Base-by-base conservation (phyloP, 1,284 basidiomycete genomes). In the Garcileccinum viscosum region DNA sequence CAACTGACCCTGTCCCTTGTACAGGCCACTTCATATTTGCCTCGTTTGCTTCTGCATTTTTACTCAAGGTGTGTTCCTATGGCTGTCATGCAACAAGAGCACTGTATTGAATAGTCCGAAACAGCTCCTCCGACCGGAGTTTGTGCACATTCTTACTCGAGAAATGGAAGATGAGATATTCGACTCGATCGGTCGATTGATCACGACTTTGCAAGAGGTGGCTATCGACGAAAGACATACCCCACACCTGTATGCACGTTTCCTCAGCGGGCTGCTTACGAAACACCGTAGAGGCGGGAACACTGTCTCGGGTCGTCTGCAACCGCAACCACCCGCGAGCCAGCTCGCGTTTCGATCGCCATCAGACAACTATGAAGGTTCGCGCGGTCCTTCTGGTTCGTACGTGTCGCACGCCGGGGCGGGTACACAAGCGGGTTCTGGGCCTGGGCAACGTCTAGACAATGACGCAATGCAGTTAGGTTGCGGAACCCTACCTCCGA, bases 161-260 rank as follows among this genome's bases (percentile, higher is more conserved):
- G 87, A 86, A 63, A 88, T 91, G 74, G 89, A 91, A 70, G 85
- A 84, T 44, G 88, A 91, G 71, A 91, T 94, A 65, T 91, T 92
- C 73, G 87, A 90, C 68, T 82, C 90, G 72, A 93, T 95, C 66
- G 85, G 88, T 40, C 86, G 87, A 22, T 84, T 95, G n/a, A 93
- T 94, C 71, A 87, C 89, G 66, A 90, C 87, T 0, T 81, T 94
- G 63, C 86, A 88, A n/a, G 88, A 92, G 66, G 89, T 94, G 62
- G 90, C 93, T 15, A 93, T 95, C 68, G 93, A 95, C 75, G 92
- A 94, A 71, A 87, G 90, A 15, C 93, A 95, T 75, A 94, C 92
- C 0, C 93, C 93, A 1, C 91, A 89, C 72, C 82, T 95, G 42
- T 94, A 94, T 76, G 92, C 93, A 8, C 89, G 92, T 17, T 95